These are phyloP conservation scores for Dillenia suffruticosa DNA, from an alignment of 164 flowering plant species.

Conservation along the genomic window DNA sequence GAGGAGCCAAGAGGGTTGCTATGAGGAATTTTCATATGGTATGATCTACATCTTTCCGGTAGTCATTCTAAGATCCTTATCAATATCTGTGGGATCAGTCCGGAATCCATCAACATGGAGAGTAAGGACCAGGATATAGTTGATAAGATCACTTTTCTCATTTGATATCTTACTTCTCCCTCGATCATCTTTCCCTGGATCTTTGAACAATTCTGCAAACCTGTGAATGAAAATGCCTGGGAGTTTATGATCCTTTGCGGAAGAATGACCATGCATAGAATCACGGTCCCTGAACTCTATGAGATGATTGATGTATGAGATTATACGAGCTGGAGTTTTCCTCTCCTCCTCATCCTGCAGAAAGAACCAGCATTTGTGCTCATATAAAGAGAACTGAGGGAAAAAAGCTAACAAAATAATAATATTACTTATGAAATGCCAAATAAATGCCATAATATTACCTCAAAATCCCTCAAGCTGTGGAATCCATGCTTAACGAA, in stretches of 20 bases:
- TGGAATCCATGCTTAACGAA: constrained; percentile 61
- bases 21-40: constrained; percentile 52
- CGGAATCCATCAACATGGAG: constrained; percentile 59
- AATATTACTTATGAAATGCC: too few relatives aligned
- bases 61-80: constrained; percentile 64
- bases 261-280: constrained; percentile 29
- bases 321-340: constrained; percentile 47
- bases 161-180: constrained; percentile 28
- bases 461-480: constrained; percentile 49
- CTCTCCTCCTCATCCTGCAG: constrained; percentile 58
- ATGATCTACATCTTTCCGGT: constrained; percentile 24
- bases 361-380: background rate
- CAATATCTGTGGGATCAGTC: constrained; percentile 61
- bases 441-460: constrained; percentile 8
- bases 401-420: too few relatives aligned
- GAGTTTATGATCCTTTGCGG: constrained; percentile 45
- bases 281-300: constrained; percentile 65
- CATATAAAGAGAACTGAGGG: too few relatives aligned
- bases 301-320: constrained; percentile 70
- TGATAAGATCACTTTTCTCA: constrained; percentile 53
- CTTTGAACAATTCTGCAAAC: constrained; percentile 44
- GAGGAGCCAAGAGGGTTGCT: constrained; percentile 67
- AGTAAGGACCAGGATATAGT: constrained; percentile 77
- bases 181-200: constrained; percentile 16
- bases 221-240: constrained; percentile 53